phyloP scores from a whole-genome alignment of 208 protist species.

The Trypanosoma vivax region DNA sequence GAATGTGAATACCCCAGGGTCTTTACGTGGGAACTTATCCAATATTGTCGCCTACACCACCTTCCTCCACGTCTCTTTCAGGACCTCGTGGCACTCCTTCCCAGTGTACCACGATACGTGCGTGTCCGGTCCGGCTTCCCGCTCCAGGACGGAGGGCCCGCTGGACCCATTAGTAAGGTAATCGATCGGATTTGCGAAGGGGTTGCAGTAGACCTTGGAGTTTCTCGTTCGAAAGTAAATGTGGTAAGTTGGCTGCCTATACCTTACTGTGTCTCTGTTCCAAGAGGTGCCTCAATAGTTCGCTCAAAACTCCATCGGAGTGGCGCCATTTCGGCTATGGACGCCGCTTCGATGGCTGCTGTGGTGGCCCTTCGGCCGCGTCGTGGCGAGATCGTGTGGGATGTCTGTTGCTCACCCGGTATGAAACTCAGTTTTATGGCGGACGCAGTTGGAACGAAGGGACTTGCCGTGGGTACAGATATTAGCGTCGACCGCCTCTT shows the following conservation, averaged over 20 bases:
- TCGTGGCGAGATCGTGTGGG: conserved; percentile 56
- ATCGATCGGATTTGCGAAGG: too few relatives aligned
- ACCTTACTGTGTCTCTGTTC: conserved; percentile 41
- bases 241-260: conserved; percentile 55
- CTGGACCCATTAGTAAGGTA: neutral
- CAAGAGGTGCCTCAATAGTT: conserved; percentile 25
- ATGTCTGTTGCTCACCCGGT: conserved; percentile 83
- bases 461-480: conserved; percentile 66
- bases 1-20: conserved; percentile 31
- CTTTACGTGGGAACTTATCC: conserved; percentile 42
- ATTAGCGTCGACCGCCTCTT: conserved; percentile 54
- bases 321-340: conserved; percentile 65
- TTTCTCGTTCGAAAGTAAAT: conserved; percentile 19
- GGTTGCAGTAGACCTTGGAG: conserved; percentile 23
- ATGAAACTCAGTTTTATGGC: conserved; percentile 77
- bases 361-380: conserved; percentile 66
- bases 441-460: conserved; percentile 38
- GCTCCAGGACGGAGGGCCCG: neutral
- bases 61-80: conserved; percentile 51
- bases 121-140: conserved; percentile 35
- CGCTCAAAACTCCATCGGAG: conserved; percentile 23
- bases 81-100: conserved; percentile 22
- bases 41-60: conserved; percentile 35
- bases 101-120: conserved; percentile 38
- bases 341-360: conserved; percentile 76